phyloP scores from a whole-genome alignment of 805 yeast species.

The Metschnikowia santaceciliae region DNA sequence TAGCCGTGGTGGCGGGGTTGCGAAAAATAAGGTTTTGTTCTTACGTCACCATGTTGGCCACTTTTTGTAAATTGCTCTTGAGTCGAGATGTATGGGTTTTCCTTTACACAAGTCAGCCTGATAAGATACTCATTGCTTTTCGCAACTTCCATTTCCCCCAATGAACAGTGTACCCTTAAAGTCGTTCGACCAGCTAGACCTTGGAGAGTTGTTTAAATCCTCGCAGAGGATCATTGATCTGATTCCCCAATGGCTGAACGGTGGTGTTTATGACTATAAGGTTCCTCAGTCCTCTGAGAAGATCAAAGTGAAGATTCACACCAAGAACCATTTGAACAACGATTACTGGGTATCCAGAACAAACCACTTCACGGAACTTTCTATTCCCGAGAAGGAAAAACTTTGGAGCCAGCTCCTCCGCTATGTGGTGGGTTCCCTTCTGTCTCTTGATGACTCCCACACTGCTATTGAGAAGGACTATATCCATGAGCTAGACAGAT shows the following conservation, averaged over 20 bases:
- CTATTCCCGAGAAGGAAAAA: slow-evolving; percentile 6
- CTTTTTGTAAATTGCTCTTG: not conserved
- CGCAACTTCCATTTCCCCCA: not conserved
- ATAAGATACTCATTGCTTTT: not conserved
- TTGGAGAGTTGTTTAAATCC: slow-evolving; percentile 9
- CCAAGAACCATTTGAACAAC: slow-evolving; percentile 9
- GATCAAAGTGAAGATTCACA: slow-evolving; percentile 13
- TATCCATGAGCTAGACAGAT: slow-evolving; percentile 30
- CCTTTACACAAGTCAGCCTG: not conserved
- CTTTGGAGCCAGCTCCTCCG: slow-evolving; percentile 11
- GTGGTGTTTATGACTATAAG: slow-evolving; percentile 10
- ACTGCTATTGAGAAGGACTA: slow-evolving; percentile 35
- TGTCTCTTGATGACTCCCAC: slow-evolving; percentile 23
- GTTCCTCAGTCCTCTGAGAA: slow-evolving; percentile 15
- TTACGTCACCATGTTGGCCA: not conserved
- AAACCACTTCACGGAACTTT: slow-evolving; percentile 14
- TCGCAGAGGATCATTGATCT: slow-evolving; percentile 10
- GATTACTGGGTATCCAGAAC: slow-evolving; percentile 20
- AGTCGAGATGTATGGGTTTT: not conserved
- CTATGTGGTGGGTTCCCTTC: slow-evolving; percentile 14
- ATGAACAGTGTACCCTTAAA: slow-evolving; percentile 16
- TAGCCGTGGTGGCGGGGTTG: not conserved
- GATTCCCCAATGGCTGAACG: slow-evolving; percentile 12
- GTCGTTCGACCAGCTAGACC: slow-evolving; percentile 10
- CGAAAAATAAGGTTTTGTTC: not conserved